phyloP scores from a whole-genome alignment of 1,284 basidiomycete genomes.

The Leccinum fallax region DNA sequence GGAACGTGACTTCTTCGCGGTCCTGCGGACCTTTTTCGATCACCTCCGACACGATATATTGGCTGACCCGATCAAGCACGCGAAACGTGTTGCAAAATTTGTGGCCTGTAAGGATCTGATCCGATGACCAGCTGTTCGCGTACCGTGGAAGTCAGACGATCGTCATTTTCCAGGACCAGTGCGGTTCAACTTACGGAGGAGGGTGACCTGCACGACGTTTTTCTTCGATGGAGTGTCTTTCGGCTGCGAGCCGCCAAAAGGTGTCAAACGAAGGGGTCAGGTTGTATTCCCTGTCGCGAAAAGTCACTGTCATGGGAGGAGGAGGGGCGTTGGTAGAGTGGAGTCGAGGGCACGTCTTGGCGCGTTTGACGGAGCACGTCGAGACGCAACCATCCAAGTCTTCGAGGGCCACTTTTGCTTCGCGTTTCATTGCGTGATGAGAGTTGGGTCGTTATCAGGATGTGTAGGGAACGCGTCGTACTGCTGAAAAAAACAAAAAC shows the following conservation, averaged over 20 bases:
- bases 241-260: constrained; percentile 58
- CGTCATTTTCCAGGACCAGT: background rate
- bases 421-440: constrained; percentile 25
- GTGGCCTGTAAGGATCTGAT: constrained; percentile 48
- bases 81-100: constrained; percentile 67
- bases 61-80: constrained; percentile 59
- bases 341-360: constrained; percentile 25
- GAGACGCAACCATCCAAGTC: constrained; percentile 8
- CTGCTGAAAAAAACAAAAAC: constrained; percentile 5
- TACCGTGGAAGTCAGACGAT: background rate
- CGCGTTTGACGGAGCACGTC: constrained; percentile 26
- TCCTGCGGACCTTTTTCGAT: constrained; percentile 62
- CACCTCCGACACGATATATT: constrained; percentile 60
- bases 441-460: background rate
- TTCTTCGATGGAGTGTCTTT: constrained; percentile 58
- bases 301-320: constrained; percentile 38
- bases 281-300: constrained; percentile 40
- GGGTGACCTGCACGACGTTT: constrained; percentile 49
- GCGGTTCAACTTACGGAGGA: constrained; percentile 47
- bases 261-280: constrained; percentile 59
- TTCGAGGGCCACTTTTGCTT: constrained; percentile 5
- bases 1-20: constrained; percentile 57
- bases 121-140: constrained; percentile 54
- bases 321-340: constrained; percentile 11
- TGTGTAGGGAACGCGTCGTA: background rate